Base-by-base conservation (phyloP, 768 basidiomycete genomes). In the Suillus brevipes region DNA sequence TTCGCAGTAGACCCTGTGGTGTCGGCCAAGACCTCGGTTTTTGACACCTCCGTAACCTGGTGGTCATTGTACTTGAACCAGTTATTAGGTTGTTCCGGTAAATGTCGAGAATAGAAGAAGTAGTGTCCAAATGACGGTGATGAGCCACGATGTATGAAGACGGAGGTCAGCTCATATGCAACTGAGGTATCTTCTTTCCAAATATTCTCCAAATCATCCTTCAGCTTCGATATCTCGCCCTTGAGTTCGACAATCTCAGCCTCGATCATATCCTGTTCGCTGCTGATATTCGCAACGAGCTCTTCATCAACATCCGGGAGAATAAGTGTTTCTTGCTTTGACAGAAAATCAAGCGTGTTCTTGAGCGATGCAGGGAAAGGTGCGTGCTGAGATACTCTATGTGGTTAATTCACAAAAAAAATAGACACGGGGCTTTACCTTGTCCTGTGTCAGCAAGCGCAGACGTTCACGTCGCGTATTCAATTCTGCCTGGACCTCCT, bases 41-140 rank as follows among this genome's bases (percentile, higher is more conserved):
- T 91, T 10, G 83, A 77, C 0, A 94, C 92, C 34, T 87, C 82
- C 4, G 87, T 83, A 10, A 99, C 94, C 65, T 86, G 88, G 43
- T 93, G 93, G 74, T 98, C 96, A 74, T 98, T 98, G 79, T 97
- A 95, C 78, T 97, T 97, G 84, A 95, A 94, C 94, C 95, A 98
- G 52, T 84, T 83, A 64, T 97, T 90, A 13, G 89, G 89, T 28
- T 87, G 78, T 57, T 87, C 85, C 1, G 95, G 96, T 16, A 97
- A 81, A 74, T 94, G 84, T 47, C 95, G 85, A 62, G 95, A 93
- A 75, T 97, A 97, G 77, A 98, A 94, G 82, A 95, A 99, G 77
- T 97, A 97, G 74, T 97, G 96, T 4, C 95, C 95, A 79, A 88
- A 95, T 8, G 90, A 91, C 2, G 93, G 89, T 20, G 89, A 91